Base-by-base conservation (phyloP, 2,329 filamentous ascomycete species). In the Aspergillus unguis region DNA sequence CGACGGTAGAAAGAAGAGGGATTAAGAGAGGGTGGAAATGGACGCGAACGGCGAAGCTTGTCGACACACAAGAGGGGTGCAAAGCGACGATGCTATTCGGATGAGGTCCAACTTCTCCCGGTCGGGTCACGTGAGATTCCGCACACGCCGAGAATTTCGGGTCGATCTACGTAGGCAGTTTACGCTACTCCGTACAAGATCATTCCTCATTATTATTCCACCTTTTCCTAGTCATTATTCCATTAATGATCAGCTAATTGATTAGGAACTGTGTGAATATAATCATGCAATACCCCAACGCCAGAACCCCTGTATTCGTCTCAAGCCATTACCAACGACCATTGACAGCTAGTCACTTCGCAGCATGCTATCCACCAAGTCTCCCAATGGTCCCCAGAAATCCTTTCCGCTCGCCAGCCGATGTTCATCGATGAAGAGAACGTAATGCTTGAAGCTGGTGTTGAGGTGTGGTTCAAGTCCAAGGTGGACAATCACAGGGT, bases 381-480 rank as follows among this genome's bases (percentile, higher is more conserved):
- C 94, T 8, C 92, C 92, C 53, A 99, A 72, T 9, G 94, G 94
- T 1, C 94, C 94, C 87, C 92, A 99, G 77, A 92, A 99, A 72
- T 99, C 94, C 74, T 95, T 92, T 46, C 92, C 94, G 66, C 85
- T 95, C 28, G 91, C 91, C 62, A 99, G 76, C 62, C 84, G 85
- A 75, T 97, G 94, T 80, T 99, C 95, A 71, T 99, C 92, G 62
- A 99, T 91, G 74, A 99, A 99, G 54, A 99, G 82, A 57, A 99
- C 94, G 68, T 97, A 99, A 75, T 99, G 94, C 81, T 99, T 99
- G 84, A 99, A 99, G 75, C 90, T 95, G 10, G 94, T 99, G 76
- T 99, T 99, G 60, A 99, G 83, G 73, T 99, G 94, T 41, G 95
- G 92, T 75, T 99, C 94, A 53, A 99, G 82, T 25, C 94, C 94